Base-by-base conservation (phyloP, 23 red algal genomes). In the Agarophyton chilense region DNA sequence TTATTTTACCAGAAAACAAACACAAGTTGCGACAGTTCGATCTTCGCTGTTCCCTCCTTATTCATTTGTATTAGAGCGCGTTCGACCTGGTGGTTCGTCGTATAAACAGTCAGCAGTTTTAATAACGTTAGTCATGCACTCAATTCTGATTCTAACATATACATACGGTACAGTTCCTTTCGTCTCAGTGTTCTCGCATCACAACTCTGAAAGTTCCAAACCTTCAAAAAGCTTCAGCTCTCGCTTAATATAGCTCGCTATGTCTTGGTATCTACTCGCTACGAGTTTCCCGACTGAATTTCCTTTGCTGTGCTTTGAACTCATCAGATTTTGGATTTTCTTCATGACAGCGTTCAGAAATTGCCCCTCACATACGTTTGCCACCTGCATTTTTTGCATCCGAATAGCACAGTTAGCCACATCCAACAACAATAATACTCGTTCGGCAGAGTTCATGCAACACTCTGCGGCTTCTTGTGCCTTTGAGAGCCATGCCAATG, bases 361-460 rank as follows among this genome's bases (percentile, higher is more conserved):
- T 44, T 65, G 54, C 13, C 65, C 82, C 64, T 54, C 82, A 32
- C 62, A 68, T 29, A 87, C 82, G 65, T 87, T 65, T 10, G 38
- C 55, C 67, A 87, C 64, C 33, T 71, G 52, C 29, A 26, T 79
- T 78, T 90, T 56, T 49, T 90, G 86, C 31, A 93, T 40, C 1
- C 45, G 46, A 62, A 92, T 79, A 47, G 77, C 72, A n/a, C 52
- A 57, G 32, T 70, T 71, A 14, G 86, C 81, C 29, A 96, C 83
- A 78, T 96, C 94, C 10, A 96, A 34, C 32, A 96, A 39, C 29
- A 96, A 56, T 34, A 96, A 34, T 24, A 90, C 84, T 4, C 86
- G 52, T 62, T 96, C 94, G 7, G 47, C 94, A 21, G 44, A 25
- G 36, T 67, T 84, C 46, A 82, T 61, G 36, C 43, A 82, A 55